These are phyloP conservation scores for Anacardium occidentale DNA, from an alignment of 345 rosid species.

Conservation along the genomic window DNA sequence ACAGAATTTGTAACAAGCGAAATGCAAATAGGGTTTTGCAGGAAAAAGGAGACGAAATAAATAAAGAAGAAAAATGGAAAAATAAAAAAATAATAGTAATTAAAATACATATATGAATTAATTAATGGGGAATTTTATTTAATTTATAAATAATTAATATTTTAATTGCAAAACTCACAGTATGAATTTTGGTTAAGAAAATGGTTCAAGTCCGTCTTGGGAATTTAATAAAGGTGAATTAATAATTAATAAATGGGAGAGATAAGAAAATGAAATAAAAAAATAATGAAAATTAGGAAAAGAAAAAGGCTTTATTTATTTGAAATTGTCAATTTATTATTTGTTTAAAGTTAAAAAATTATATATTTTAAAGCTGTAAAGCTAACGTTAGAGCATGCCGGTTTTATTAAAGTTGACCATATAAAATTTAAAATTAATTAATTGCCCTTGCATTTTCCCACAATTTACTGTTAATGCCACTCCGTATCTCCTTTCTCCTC, in stretches of 20 bases:
- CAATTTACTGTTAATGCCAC: conserved; percentile 41
- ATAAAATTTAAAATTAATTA: neutral
- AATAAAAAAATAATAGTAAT: conserved; percentile 20
- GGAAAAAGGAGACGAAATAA: conserved; percentile 43
- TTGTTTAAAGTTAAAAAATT: conserved; percentile 28
- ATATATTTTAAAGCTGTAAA: conserved; percentile 53
- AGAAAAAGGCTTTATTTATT: conserved; percentile 33
- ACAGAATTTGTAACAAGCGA: conserved; percentile 43
- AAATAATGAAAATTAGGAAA: conserved; percentile 25
- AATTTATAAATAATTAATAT: conserved; percentile 52
- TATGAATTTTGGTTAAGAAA: conserved; percentile 89
- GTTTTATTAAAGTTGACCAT: conserved; percentile 52
- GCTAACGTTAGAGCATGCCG: conserved; percentile 50
- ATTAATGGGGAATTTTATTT: conserved; percentile 48
- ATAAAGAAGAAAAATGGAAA: conserved; percentile 35
- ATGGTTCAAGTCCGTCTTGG: conserved; percentile 91
- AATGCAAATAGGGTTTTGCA: conserved; percentile 77
- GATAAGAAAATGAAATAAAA: conserved; percentile 22
- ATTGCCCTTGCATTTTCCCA: conserved; percentile 22
- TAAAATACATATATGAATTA: conserved; percentile 34
- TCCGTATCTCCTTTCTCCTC: neutral
- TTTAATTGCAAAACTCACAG: conserved; percentile 65
- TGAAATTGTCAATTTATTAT: conserved; percentile 24
- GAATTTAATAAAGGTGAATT: conserved; percentile 52
- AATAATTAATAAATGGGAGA: conserved; percentile 30